Evolutionary conservation across 176 grass and related monocot species (phyloP), one percentile per base, ranked within the genome.

Genomic region (Oryza glaberrima): DNA sequence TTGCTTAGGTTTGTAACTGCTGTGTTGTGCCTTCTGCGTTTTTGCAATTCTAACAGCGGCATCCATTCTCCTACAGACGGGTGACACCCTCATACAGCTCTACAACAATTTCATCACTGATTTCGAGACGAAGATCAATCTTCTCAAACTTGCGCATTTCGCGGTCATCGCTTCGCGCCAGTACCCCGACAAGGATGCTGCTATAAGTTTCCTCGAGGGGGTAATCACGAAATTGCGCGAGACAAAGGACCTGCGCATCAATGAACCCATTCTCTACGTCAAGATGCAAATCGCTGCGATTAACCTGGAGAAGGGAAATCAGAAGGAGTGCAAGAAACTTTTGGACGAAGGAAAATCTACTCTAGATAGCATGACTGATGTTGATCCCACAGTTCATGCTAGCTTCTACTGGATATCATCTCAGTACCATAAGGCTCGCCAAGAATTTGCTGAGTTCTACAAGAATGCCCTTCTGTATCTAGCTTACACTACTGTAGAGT

Each of bases 391-490:
- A 10, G 58, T 63, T 4, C 58, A 63, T 63, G 58, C 58, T 63
- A 63, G n/a, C 58, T 23, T 63, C 9, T 63, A 63, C 58, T 63
- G 58, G 58, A 63, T 63, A 63, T 63, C 58, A 23, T 63, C 58
- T 63, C 58, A 63, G n/a, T 63, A 63, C 58, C 58, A 63, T 63
- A 63, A 63, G 58, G n/a, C 58, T 63, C 9, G 9, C 58, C 58
- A 63, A 63, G 58, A 63, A 63, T 63, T 63, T 23, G 58, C 58
- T 23, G 58, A 63, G n/a, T 63, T 63, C 58, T 63, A 63, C n/a
- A 63, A 63, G 58, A 63, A 63, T 63, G 58, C 58, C n/a, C 58
- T 63, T 63, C 58, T 63, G 9, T 63, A 63, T 63, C 58, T 63
- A n/a, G 58, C 58, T 6, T 63, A 63, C 58, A 63, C 58, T 11